phyloP scores from a whole-genome alignment of 805 yeast species.

The Ogataea pignaliae region DNA sequence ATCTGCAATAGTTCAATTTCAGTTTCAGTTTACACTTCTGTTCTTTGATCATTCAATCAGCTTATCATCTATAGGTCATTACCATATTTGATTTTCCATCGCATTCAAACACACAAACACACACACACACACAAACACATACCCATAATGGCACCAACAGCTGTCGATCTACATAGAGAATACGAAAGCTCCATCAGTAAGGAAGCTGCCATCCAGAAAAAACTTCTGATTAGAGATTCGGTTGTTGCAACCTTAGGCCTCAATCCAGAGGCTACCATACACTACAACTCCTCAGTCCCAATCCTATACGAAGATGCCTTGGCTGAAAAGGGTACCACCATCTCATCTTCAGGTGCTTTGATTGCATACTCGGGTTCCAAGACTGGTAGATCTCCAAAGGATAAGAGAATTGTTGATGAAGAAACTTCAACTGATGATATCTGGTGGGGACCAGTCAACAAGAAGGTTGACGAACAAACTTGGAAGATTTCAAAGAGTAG shows the following conservation, averaged over 20 bases:
- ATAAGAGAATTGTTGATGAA: conserved; percentile 96
- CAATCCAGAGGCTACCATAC: conserved; percentile 59
- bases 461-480: conserved; percentile 87
- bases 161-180: conserved; percentile 32
- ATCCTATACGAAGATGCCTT: conserved; percentile 92
- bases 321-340: conserved; percentile 83
- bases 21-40: no score
- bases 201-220: conserved; percentile 22
- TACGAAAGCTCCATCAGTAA: conserved; percentile 22
- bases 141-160: conserved; percentile 36
- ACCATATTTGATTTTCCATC: no score
- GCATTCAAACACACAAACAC: not conserved
- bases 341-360: conserved; percentile 89
- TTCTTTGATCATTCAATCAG: no score
- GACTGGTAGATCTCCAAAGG: conserved; percentile 98
- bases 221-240: conserved; percentile 17
- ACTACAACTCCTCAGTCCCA: conserved; percentile 93
- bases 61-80: no score
- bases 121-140: no score
- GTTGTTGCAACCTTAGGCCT: conserved; percentile 39
- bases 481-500: conserved; percentile 96
- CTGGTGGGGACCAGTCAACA: conserved; percentile 99
- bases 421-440: conserved; percentile 74
- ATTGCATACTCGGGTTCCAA: conserved; percentile 94
- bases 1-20: no score